Evolutionary conservation across 805 yeast genomes (phyloP), one percentile per base, ranked within the genome.

Genomic region (Myxozyma nipponensis): DNA sequence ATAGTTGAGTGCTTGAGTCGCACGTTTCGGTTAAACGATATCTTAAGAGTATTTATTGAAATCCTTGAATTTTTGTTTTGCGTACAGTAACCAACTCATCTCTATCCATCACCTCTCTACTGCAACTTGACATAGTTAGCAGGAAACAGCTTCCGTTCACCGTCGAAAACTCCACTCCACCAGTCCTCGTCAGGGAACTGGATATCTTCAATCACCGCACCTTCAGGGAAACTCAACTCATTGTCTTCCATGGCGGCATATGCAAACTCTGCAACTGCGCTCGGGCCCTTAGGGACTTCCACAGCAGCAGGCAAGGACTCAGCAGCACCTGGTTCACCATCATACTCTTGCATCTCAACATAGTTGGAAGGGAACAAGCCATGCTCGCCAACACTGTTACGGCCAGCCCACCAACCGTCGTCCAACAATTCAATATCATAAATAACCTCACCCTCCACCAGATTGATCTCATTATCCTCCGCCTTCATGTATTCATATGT

Each of bases 161-260:
- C 96, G 28, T 81, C 71, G 60, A 83, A 75, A 55, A 79, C 81
- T 45, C 98, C 98, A 47, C 84, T 75, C 98, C 98, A 93, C 98
- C 98, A 93, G 66, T 87, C 96, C 41, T 87, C 96, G 62, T 89
- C 95, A 17, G 86, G 84, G 67, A 86, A 85, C 61, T 89, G 95
- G 56, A 93, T 84, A 52, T 88, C 85, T 18, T 80, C 72, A 56
- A 93, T 88, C 52, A 75, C 63, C 60, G 88, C 98, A 46, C 91
- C 95, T 65, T 87, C 96, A 22, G 73, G 77, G 67, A 93, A 93
- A 2, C 81, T 77, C 52, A 93, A 74, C 70, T 93, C 98, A 64
- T 90, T 93, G 57, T 84, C 95, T 69, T 93, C 98, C 24, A 83
- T 83, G 28, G 95, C 96, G 44, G 84, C 95, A 66, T 91, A 90